Conservation (phyloP, 495 filamentous ascomycete species). For the Podospora bellae-mahoneyi region DNA sequence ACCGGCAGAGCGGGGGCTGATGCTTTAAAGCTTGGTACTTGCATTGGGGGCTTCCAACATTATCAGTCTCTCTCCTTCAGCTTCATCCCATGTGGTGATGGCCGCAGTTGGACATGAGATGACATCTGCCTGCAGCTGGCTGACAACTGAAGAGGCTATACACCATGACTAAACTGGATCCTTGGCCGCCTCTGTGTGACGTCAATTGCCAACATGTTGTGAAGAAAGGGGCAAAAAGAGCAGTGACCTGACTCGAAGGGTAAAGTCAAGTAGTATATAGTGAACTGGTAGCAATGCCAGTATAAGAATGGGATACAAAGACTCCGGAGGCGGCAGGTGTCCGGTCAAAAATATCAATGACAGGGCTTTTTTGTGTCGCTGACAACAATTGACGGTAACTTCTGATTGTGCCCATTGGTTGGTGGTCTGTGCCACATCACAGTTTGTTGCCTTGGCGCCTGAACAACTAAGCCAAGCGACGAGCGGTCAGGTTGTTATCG, state of each 20-base stretch:
- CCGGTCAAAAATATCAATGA: not conserved
- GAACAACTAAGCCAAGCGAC: slow-evolving; percentile 10
- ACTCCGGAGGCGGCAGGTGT: not conserved
- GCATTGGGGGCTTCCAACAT: too few species aligned
- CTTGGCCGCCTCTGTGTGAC: not conserved
- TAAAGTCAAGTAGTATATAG: not conserved
- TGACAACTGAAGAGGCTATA: not conserved
- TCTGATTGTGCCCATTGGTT: not conserved
- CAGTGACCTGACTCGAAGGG: not conserved
- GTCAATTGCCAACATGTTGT: not conserved
- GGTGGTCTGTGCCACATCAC: not conserved
- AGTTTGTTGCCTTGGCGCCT: slow-evolving; percentile 31
- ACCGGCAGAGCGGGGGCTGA: too few species aligned
- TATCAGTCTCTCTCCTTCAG: not conserved
- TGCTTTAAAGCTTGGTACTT: too few species aligned
- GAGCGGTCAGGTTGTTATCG: slow-evolving; percentile 29
- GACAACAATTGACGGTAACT: not conserved
- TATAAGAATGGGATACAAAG: not conserved
- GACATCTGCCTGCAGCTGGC: not conserved
- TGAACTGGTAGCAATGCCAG: not conserved
- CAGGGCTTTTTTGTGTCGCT: not conserved
- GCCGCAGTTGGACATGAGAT: not conserved
- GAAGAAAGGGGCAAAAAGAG: not conserved
- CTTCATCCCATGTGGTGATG: not conserved
- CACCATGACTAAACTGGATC: not conserved